Percentiles rank a stretch among this genome's conserved stretches.
phyloP scores from a whole-genome alignment of 139 green algal species.

The Haematococcus lacustris region DNA sequence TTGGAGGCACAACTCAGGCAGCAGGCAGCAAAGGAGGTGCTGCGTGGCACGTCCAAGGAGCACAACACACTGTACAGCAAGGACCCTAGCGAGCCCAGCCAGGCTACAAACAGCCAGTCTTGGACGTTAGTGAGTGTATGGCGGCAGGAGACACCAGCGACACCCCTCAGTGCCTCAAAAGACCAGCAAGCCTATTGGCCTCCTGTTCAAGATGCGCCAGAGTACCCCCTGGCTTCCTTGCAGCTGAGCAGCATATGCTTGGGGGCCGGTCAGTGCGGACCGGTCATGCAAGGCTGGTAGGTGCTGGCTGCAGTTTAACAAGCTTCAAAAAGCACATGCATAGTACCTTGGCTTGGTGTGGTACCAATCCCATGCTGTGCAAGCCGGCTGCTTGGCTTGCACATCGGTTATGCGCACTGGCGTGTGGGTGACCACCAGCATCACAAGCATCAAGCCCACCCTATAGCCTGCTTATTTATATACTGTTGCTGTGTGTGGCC shows the following conservation, averaged over 20 bases:
- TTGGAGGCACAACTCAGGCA: background rate
- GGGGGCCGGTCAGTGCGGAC: background rate
- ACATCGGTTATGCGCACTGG: background rate
- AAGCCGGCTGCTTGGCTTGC: background rate
- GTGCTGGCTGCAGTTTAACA: background rate
- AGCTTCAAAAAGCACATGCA: background rate
- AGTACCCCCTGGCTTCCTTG: background rate
- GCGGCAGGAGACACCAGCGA: background rate
- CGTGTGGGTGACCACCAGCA: background rate
- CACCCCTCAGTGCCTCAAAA: background rate
- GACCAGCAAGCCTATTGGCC: background rate
- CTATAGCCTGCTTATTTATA: background rate
- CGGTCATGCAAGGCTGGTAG: background rate
- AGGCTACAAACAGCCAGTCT: background rate
- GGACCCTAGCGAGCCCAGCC: no score
- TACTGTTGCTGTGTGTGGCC: no score
- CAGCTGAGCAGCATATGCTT: background rate
- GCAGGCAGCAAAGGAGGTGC: background rate
- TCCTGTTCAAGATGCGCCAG: background rate
- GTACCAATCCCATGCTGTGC: background rate
- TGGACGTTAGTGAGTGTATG: background rate
- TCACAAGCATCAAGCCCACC: background rate
- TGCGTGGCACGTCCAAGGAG: background rate
- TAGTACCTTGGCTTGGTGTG: background rate
- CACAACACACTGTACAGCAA: background rate